These are phyloP conservation scores for Coprinellus micaceus DNA, from an alignment of 768 basidiomycete species.

Conservation along the genomic window DNA sequence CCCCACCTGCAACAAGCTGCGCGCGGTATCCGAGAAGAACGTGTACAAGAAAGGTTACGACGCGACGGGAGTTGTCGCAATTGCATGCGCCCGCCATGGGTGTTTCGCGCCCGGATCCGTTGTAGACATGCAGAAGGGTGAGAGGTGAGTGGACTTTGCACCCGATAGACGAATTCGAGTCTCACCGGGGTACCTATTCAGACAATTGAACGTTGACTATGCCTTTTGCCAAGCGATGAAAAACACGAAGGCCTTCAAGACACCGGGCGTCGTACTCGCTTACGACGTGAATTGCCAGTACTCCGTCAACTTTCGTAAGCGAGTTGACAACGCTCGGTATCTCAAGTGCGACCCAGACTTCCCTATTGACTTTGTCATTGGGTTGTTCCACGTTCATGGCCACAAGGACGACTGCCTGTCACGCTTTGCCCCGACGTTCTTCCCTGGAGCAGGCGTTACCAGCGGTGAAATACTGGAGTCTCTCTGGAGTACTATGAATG, in stretches of 20 bases:
- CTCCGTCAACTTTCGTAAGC: constrained; percentile 3
- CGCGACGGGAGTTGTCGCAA: background rate
- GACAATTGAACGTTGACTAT: constrained; percentile 9
- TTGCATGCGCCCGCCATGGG: background rate
- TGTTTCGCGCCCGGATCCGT: background rate
- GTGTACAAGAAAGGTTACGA: background rate
- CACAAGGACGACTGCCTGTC: constrained; percentile 21
- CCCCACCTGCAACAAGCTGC: background rate
- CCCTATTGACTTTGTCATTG: background rate
- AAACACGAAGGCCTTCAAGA: background rate
- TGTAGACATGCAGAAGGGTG: background rate
- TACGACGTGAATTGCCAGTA: constrained; percentile 19
- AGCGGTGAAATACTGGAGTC: constrained; percentile 19
- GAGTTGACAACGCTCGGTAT: constrained; percentile 2
- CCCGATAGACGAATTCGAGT: too few relatives aligned
- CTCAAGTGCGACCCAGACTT: background rate
- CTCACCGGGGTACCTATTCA: too few relatives aligned
- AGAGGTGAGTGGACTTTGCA: background rate
- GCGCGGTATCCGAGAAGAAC: background rate
- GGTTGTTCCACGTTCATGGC: constrained; percentile 22
- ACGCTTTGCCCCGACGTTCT: constrained; percentile 16
- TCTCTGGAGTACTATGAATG: constrained; percentile 16
- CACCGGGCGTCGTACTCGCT: background rate
- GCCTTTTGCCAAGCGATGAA: background rate
- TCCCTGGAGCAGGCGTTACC: constrained; percentile 6